These are phyloP conservation scores for Thamnidium elegans DNA, from an alignment of 192 early-diverging fungal genomes.

Conservation along the genomic window DNA sequence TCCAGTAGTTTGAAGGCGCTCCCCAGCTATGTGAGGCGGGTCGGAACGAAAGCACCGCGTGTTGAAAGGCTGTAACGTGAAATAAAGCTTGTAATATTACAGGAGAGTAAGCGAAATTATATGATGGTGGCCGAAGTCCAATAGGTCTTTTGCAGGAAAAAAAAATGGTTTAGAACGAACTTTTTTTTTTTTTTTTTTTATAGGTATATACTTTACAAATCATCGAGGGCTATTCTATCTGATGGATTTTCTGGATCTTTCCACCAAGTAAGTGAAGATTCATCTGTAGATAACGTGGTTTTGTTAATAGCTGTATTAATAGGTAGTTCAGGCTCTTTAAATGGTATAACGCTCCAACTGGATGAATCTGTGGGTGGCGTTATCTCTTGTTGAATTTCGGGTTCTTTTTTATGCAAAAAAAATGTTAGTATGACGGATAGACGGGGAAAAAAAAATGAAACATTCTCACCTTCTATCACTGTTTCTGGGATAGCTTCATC, in stretches of 20 bases:
- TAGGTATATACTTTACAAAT: conserved; percentile 10
- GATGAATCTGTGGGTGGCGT: not conserved
- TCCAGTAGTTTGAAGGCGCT: conserved; percentile 33
- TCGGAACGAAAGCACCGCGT: conserved; percentile 29
- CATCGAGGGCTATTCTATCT: conserved; percentile 1
- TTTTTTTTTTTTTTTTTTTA: no score
- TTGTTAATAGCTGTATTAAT: no score
- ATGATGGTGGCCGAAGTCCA: conserved; percentile 27
- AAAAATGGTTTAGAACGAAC: no score
- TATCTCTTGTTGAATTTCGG: not conserved
- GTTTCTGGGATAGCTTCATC: not conserved
- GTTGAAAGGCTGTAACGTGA: conserved; percentile 37
- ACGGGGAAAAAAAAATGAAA: no score
- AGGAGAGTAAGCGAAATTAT: conserved; percentile 29
- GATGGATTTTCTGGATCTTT: conserved; percentile 25
- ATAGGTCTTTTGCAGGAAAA: conserved; percentile 26
- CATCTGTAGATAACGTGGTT: no score
- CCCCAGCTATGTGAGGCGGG: conserved; percentile 40
- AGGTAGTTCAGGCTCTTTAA: not conserved
- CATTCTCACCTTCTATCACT: not conserved
- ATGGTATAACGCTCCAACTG: conserved; percentile 21
- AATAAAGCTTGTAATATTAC: conserved; percentile 41
- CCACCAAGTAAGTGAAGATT: conserved; percentile 28
- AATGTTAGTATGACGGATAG: no score
- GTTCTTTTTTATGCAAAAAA: no score